Base-by-base conservation (phyloP, 805 yeast genomes). In the Candida oleophila region DNA sequence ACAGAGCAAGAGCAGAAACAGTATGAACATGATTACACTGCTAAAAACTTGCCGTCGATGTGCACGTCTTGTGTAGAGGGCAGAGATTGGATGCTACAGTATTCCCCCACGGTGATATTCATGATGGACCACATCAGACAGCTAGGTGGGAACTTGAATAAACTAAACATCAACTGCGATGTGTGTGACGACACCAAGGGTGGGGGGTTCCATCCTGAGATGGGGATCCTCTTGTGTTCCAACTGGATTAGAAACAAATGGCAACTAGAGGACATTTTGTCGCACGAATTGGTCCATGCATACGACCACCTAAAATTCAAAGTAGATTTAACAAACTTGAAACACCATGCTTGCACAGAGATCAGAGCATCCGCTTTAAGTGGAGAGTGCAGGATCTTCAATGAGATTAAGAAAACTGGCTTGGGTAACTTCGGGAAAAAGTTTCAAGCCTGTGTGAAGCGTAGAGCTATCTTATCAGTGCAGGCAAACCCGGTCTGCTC, bases 311-410 rank as follows among this genome's bases (percentile, higher is more conserved):
- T 88, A 53, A 85, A 89, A 64, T 94, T 94, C 73, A 73, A 89
- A 45, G 90, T 94, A 2, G 89, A 94, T 64, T 87, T 96, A 86
- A 59, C 76, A 46, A 81, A 92, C 64, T 70, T 94, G 60, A 80
- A 82, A 58, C 99, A 94, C 61, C 98, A 92, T 62, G 99, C 99
- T 0, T 94, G 99, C 64, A 85, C 97, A 1, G 99, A 94, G 65
- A 89, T 94, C 43, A 76, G 99, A 49, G 99, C 99, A 0, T 85
- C 95, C 9, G 84, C 89, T 54, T 73, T 94, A 19, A 86, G 96
- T 60, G 99, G 99, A 4, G 99, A 94, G 61, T 94, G 99, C 67
- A 78, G 98, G 22, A 82, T 92, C 56, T 79, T 85, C 81, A 87
- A 87, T 56, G 96, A 94, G 64, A 83, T 90, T 56, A 72, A 78